A percentile compares a stretch with the other conserved stretches of the same genome.
Conservation (phyloP, 805 yeast species). For the Sporopachydermia quercuum region DNA sequence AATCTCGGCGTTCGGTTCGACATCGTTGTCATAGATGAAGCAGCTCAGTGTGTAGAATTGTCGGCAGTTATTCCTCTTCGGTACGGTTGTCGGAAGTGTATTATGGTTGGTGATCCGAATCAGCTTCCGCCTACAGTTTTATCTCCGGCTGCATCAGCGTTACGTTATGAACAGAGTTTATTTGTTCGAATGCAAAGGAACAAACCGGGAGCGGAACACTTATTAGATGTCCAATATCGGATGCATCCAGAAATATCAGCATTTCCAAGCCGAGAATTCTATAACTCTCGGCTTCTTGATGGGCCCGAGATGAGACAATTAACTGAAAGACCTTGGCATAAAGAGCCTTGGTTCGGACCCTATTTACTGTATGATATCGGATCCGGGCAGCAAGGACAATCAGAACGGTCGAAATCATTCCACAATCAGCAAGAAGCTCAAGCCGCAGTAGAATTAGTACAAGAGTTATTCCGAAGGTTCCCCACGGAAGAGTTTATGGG, state of each 20-base stretch:
- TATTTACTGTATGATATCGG: conserved; percentile 61
- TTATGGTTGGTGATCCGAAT: conserved; percentile 98
- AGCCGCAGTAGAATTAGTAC: conserved; percentile 55
- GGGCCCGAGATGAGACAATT: conserved; percentile 56
- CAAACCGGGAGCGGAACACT: conserved; percentile 41
- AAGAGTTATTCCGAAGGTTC: conserved; percentile 31
- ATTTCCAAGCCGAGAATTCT: conserved; percentile 81
- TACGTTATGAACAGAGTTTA: conserved; percentile 76
- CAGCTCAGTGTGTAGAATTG: conserved; percentile 91
- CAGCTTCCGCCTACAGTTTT: conserved; percentile 95
- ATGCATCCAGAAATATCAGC: conserved; percentile 88
- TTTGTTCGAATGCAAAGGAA: conserved; percentile 84
- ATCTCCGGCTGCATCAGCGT: conserved; percentile 72
- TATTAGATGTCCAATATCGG: conserved; percentile 87
- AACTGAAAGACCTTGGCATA: conserved; percentile 69
- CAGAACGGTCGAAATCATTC: conserved; percentile 50
- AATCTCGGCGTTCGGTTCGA: conserved; percentile 66
- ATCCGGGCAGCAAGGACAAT: conserved; percentile 54
- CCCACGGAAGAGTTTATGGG: conserved; percentile 46
- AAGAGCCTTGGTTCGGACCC: conserved; percentile 40
- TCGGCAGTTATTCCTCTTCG: conserved; percentile 84
- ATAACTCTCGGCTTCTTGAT: conserved; percentile 54
- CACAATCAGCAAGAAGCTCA: conserved; percentile 58
- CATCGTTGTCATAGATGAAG: conserved; percentile 90
- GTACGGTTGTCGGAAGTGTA: conserved; percentile 80